Conservation (phyloP, 805 yeast genomes). For the Starmera caribaea region DNA sequence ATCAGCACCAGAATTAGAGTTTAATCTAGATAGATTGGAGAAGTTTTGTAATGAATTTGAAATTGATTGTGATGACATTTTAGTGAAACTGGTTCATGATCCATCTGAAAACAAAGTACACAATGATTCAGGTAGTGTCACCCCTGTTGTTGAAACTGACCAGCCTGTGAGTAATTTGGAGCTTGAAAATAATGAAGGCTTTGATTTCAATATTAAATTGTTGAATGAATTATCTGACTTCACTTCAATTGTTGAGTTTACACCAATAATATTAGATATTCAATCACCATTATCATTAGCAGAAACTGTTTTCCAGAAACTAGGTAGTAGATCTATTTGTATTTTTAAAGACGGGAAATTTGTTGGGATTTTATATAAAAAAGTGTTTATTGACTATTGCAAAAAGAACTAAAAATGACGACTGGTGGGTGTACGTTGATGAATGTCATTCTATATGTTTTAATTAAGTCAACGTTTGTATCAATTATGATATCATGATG, state of each 20-base stretch:
- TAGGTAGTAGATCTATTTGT: slow-evolving; percentile 40
- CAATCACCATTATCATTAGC: slow-evolving; percentile 41
- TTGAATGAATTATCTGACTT: slow-evolving; percentile 26
- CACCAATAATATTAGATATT: slow-evolving; percentile 38
- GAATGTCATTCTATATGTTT: no score
- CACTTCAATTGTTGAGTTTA: slow-evolving; percentile 30
- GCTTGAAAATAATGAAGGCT: not conserved
- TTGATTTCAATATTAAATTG: not conserved
- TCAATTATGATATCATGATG: no score
- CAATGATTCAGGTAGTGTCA: not conserved
- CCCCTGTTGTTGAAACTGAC: not conserved
- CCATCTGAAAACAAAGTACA: no score
- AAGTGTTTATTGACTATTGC: slow-evolving; percentile 38
- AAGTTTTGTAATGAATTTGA: not conserved
- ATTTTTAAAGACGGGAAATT: slow-evolving; percentile 36
- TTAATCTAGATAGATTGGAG: slow-evolving; percentile 30
- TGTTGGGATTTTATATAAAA: slow-evolving; percentile 44
- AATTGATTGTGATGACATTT: not conserved
- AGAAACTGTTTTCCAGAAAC: slow-evolving; percentile 38
- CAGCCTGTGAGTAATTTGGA: not conserved
- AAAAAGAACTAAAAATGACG: slow-evolving; percentile 3
- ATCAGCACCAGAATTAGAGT: slow-evolving; percentile 41
- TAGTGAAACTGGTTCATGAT: not conserved
- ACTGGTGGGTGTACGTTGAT: no score
- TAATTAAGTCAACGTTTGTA: no score